Evolutionary conservation across 257 asterid species (phyloP).

Genomic region (Voacanga thouarsii): DNA sequence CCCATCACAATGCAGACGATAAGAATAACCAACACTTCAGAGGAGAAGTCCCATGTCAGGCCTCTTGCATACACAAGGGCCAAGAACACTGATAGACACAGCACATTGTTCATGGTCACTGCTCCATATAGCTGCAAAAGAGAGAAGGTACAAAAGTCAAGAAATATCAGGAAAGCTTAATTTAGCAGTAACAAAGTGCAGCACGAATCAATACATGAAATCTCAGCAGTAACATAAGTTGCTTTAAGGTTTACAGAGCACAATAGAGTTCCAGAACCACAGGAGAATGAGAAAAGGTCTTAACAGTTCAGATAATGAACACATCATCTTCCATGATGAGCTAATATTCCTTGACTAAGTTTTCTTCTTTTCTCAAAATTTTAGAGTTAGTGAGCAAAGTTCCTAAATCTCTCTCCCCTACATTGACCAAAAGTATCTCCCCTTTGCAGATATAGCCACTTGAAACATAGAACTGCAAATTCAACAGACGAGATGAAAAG

Average conservation of each 20-base stretch:
- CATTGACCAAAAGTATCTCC: too few relatives aligned
- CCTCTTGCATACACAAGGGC: slow-evolving; percentile 75
- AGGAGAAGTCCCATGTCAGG: slow-evolving; percentile 83
- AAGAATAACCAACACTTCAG: slow-evolving; percentile 83
- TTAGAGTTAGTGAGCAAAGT: too few relatives aligned
- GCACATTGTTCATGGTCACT: slow-evolving; percentile 82
- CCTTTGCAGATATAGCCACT: not conserved
- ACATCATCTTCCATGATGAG: too few relatives aligned
- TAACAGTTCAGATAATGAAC: too few relatives aligned
- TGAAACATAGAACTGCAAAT: not conserved
- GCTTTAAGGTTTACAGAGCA: not conserved
- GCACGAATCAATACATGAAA: not conserved
- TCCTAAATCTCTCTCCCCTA: too few relatives aligned
- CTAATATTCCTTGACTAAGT: too few relatives aligned
- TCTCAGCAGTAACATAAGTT: not conserved
- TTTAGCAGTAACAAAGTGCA: not conserved
- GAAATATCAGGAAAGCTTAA: not conserved
- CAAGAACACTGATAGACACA: slow-evolving; percentile 83
- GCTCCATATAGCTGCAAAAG: slow-evolving; percentile 76
- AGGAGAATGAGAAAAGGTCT: not conserved
- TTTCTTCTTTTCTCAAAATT: too few relatives aligned
- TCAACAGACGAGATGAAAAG: not conserved
- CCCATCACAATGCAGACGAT: slow-evolving; percentile 87
- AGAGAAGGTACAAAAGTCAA: not conserved
- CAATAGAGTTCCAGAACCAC: not conserved